These are phyloP conservation scores for Cnidoscolus chayamansa DNA, from an alignment of 441 rosid genomes.

Conservation along the genomic window DNA sequence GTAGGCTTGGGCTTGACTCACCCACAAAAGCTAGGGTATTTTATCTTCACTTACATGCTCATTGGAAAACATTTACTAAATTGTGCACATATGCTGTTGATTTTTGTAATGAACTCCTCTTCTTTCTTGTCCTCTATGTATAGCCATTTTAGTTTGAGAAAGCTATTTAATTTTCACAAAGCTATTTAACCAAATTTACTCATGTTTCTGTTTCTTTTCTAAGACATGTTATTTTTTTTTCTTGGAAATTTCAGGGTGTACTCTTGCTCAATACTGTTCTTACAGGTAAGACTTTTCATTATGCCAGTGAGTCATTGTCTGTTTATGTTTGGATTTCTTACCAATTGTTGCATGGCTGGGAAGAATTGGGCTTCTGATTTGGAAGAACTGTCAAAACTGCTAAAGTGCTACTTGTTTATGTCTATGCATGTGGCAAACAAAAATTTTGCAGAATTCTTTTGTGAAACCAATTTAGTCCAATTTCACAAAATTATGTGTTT, in stretches of 20 bases:
- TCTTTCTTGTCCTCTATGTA: conserved; percentile 1
- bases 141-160: background rate
- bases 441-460: too few species aligned
- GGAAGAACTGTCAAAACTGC: background rate
- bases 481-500: too few species aligned
- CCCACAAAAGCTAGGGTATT: background rate
- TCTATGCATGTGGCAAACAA: too few species aligned
- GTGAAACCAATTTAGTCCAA: too few species aligned
- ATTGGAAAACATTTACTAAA: too few species aligned
- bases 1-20: too few species aligned
- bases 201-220: background rate
- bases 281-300: conserved; percentile 51
- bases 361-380: conserved; percentile 4
- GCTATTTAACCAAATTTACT: background rate
- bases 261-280: conserved; percentile 86
- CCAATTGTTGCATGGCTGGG: background rate
- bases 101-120: background rate
- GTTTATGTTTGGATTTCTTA: background rate
- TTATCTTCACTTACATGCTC: background rate
- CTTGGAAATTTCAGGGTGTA: conserved; percentile 54
- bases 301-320: conserved; percentile 1
- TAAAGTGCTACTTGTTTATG: background rate
- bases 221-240: conserved; percentile 15
- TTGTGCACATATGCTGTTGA: background rate
- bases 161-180: background rate